Evolutionary conservation across 331 rosid genomes (phyloP).

Genomic region (Prunus yedoensis): DNA sequence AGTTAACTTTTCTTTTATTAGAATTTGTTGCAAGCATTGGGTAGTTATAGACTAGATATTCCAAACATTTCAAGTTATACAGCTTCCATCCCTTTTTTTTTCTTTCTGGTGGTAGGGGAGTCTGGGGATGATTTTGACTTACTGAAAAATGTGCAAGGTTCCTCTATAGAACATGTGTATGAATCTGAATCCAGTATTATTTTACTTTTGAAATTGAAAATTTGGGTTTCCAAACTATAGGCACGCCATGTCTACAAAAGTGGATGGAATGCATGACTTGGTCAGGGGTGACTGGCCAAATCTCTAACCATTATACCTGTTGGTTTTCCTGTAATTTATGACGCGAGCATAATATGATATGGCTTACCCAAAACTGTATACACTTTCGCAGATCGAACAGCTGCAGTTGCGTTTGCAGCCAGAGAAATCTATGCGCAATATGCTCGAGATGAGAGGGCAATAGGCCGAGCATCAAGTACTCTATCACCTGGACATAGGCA

Average conservation of each 20-base stretch:
- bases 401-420: slow-evolving; percentile 69
- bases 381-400: slow-evolving; percentile 63
- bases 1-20: background rate
- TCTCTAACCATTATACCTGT: background rate
- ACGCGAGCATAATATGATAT: background rate
- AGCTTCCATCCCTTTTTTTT: background rate
- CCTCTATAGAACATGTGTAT: background rate
- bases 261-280: background rate
- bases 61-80: background rate
- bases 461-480: slow-evolving; percentile 95
- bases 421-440: slow-evolving; percentile 77
- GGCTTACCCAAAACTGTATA: background rate
- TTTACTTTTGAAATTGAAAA: background rate
- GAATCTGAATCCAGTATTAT: background rate
- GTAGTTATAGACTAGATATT: background rate
- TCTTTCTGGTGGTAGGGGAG: background rate
- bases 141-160: background rate
- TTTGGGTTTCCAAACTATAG: too few species aligned
- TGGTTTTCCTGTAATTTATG: background rate
- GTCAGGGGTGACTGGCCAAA: background rate
- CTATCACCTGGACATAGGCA: slow-evolving; percentile 95
- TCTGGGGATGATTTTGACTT: background rate
- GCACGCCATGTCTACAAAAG: too few species aligned
- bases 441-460: slow-evolving; percentile 69
- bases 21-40: background rate